Percentiles rank a stretch among this genome's conserved stretches.
These are phyloP conservation scores for Diplocarpon rosae DNA, from an alignment of 2,329 filamentous ascomycete species.

Conservation along the genomic window DNA sequence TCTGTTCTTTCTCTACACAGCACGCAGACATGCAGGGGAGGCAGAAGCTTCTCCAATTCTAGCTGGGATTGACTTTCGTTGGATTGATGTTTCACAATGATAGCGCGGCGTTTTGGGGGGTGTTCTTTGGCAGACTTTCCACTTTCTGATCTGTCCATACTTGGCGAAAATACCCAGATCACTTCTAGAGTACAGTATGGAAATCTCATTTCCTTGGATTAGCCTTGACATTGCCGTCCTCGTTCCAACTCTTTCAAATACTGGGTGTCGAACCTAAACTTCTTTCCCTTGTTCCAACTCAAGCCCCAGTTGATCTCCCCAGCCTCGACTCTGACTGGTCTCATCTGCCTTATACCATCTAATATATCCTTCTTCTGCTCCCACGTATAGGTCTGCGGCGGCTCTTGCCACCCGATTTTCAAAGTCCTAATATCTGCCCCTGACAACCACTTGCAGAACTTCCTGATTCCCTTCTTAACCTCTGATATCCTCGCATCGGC, in stretches of 20 bases:
- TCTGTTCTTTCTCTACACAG: conserved; percentile 76
- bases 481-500: conserved; percentile 14
- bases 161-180: conserved; percentile 7
- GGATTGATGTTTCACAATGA: conserved; percentile 15
- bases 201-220: not conserved
- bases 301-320: conserved; percentile 24
- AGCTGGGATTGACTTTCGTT: conserved; percentile 5
- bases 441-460: conserved; percentile 19
- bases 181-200: not conserved
- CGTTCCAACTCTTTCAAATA: conserved; percentile 21
- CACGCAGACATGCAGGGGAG: conserved; percentile 40
- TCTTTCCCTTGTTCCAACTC: conserved; percentile 22
- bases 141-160: not conserved
- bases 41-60: conserved; percentile 28
- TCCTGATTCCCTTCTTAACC: conserved; percentile 21
- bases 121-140: not conserved
- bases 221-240: conserved; percentile 3
- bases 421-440: conserved; percentile 19
- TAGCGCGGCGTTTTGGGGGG: conserved; percentile 26
- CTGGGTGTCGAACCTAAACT: conserved; percentile 18
- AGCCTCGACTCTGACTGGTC: conserved; percentile 14
- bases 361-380: conserved; percentile 21
- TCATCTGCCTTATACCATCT: conserved; percentile 18
- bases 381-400: conserved; percentile 22
- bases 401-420: conserved; percentile 22